Evolutionary conservation across 2,329 filamentous ascomycete species (phyloP).

Genomic region (Aspergillus cejpii): DNA sequence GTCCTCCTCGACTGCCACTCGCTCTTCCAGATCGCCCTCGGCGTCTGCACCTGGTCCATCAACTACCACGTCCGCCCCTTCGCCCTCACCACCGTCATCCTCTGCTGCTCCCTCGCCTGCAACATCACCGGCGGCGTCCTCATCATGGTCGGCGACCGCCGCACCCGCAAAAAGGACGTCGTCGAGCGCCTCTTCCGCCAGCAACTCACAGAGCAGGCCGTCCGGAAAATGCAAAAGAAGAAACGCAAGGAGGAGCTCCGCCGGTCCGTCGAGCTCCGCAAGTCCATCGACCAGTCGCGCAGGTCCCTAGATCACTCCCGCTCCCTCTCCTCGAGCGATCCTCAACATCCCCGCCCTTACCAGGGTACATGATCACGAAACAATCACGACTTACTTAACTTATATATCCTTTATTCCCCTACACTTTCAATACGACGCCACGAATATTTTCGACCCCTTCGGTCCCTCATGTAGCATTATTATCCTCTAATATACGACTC

Average conservation of each 20-base stretch:
- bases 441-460: no score
- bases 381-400: no score
- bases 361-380: no score
- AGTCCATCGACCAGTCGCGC: no score
- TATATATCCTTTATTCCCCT: no score
- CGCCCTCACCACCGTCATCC: conserved; percentile 72
- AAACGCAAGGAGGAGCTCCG: conserved; percentile 35
- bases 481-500: no score
- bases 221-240: conserved; percentile 50
- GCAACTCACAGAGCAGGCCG: conserved; percentile 62
- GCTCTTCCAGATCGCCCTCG: conserved; percentile 70
- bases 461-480: no score
- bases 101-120: conserved; percentile 68
- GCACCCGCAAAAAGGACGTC: conserved; percentile 79
- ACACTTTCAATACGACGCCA: no score
- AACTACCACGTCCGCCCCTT: conserved; percentile 61
- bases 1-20: conserved; percentile 73
- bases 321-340: no score
- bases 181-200: conserved; percentile 69
- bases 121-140: conserved; percentile 71
- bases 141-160: conserved; percentile 68
- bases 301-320: no score
- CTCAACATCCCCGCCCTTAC: no score
- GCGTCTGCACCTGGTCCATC: conserved; percentile 72
- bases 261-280: no score